A percentile compares a stretch with the other conserved stretches of the same genome.
These are phyloP conservation scores for Mycena epipterygia DNA, from an alignment of 768 basidiomycete genomes.

Conservation along the genomic window DNA sequence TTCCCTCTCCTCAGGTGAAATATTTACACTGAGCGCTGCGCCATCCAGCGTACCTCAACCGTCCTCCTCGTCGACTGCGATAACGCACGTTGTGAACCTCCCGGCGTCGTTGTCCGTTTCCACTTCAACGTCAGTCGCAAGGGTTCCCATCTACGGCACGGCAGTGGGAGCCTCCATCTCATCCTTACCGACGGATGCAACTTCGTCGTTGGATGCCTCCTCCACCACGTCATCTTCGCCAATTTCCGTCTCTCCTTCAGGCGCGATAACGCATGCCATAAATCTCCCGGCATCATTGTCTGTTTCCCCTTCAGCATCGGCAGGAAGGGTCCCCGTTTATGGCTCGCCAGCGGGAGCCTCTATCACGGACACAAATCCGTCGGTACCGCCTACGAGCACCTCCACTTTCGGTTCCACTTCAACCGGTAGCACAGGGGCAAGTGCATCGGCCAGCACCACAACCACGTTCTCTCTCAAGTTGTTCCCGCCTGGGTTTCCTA, in stretches of 20 bases:
- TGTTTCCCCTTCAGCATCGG: too few relatives aligned
- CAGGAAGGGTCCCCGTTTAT: too few relatives aligned
- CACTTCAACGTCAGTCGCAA: background rate
- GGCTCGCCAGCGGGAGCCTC: background rate
- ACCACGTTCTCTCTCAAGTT: background rate
- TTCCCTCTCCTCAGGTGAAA: background rate
- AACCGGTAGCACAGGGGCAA: background rate
- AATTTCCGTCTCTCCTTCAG: too few relatives aligned
- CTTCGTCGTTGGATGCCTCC: background rate
- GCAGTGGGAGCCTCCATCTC: background rate
- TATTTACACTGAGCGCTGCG: background rate
- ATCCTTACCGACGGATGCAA: background rate
- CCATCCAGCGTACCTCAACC: background rate
- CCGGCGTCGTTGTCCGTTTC: background rate
- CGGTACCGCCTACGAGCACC: too few relatives aligned
- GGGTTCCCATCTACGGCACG: background rate
- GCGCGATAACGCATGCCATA: background rate
- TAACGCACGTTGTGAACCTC: background rate
- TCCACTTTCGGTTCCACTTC: background rate
- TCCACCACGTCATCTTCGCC: background rate
- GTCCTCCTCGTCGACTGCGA: background rate
- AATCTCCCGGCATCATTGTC: background rate
- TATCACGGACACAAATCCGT: background rate
- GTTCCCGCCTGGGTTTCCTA: background rate
- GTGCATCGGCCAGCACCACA: background rate